These are phyloP conservation scores for Russula sp. DNA, from an alignment of 768 basidiomycete genomes.

Conservation along the genomic window DNA sequence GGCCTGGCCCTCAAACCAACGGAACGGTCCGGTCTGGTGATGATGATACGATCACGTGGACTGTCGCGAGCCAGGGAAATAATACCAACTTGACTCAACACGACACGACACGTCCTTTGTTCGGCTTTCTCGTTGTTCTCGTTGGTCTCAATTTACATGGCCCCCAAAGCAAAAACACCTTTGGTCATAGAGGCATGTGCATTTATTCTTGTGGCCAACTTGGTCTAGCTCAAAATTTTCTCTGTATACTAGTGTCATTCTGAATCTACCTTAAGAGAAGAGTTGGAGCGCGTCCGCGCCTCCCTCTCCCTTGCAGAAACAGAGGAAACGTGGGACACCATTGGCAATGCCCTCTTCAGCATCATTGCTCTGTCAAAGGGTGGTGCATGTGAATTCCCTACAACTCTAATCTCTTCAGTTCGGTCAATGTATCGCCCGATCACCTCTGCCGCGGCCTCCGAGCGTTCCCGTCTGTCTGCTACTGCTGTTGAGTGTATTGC, in stretches of 20 bases:
- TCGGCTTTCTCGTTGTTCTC: not conserved
- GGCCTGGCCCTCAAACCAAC: not conserved
- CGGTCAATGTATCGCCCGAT: slow-evolving; percentile 48
- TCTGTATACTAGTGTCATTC: slow-evolving; percentile 19
- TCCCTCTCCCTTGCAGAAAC: slow-evolving; percentile 48
- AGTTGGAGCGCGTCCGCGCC: slow-evolving; percentile 31
- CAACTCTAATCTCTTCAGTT: slow-evolving; percentile 44
- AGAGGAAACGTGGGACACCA: slow-evolving; percentile 75
- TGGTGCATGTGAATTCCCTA: slow-evolving; percentile 44
- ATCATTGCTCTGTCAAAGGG: slow-evolving; percentile 45
- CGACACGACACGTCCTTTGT: not conserved
- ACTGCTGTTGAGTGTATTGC: slow-evolving; percentile 57
- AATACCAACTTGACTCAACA: not conserved
- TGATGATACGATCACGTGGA: slow-evolving; percentile 16
- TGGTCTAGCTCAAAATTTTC: not conserved
- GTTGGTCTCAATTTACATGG: slow-evolving; percentile 5
- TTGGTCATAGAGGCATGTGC: slow-evolving; percentile 4
- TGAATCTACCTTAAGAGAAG: slow-evolving; percentile 7
- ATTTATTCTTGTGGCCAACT: not conserved
- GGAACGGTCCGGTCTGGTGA: too few species aligned
- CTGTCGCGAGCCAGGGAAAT: not conserved
- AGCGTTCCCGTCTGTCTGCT: slow-evolving; percentile 65
- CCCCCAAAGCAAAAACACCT: slow-evolving; percentile 16
- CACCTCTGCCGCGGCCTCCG: slow-evolving; percentile 56
- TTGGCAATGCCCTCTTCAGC: slow-evolving; percentile 41